A percentile compares a stretch with the other conserved stretches of the same genome.
Conservation (phyloP, 306 rosid species). For the Myrica gale region DNA sequence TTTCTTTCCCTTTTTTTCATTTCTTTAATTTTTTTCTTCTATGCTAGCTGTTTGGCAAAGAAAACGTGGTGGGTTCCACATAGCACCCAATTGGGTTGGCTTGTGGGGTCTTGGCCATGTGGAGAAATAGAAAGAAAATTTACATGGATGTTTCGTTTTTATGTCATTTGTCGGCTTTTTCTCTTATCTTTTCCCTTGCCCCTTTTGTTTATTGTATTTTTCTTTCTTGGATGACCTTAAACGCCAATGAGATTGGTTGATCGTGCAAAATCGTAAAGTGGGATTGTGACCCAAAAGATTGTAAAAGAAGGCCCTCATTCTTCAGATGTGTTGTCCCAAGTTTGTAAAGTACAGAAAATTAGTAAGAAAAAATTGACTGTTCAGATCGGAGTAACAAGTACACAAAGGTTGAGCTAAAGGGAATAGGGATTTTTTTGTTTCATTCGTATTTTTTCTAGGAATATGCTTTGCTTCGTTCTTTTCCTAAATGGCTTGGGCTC, state of each 20-base stretch:
- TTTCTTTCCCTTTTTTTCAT: not conserved
- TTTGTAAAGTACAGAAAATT: not conserved
- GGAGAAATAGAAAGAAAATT: constrained; percentile 33
- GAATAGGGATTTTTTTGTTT: not conserved
- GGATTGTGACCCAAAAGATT: not conserved
- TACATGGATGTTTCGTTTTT: constrained; percentile 26
- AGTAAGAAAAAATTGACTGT: constrained; percentile 23
- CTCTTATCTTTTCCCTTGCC: constrained; percentile 16
- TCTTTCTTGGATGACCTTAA: constrained; percentile 20
- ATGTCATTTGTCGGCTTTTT: constrained; percentile 1
- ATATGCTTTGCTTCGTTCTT: not conserved
- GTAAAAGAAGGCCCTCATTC: not conserved
- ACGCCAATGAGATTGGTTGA: constrained; percentile 14
- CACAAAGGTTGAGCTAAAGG: not conserved
- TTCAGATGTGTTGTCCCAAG: constrained; percentile 16
- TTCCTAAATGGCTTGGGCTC: not conserved
- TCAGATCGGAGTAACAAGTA: constrained; percentile 18
- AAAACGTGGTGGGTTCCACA: constrained; percentile 49
- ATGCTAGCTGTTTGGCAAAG: constrained; percentile 60
- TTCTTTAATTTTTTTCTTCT: not conserved
- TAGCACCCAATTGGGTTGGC: constrained; percentile 27
- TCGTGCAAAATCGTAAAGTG: constrained; percentile 23
- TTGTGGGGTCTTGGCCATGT: constrained; percentile 50
- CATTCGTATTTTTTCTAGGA: not conserved
- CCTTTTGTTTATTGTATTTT: constrained; percentile 31